phyloP scores from a whole-genome alignment of 1,139 yeast genomes.

The Lodderomyces pseudojiufengensis region DNA sequence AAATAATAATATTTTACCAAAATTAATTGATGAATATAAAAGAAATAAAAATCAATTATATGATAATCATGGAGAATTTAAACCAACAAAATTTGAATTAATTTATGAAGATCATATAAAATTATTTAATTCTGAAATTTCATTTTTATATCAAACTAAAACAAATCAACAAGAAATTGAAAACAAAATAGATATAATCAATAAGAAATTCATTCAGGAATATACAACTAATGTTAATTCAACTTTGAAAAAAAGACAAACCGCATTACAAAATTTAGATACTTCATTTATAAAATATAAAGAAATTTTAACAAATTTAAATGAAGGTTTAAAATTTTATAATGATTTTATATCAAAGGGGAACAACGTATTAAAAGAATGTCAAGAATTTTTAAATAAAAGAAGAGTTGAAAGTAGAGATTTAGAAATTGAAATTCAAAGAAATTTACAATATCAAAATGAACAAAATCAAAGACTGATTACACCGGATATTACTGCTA shows the following conservation, averaged over 20 bases:
- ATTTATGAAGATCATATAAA: slow-evolving; percentile 35
- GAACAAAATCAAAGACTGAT: not conserved
- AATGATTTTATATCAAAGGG: slow-evolving; percentile 55
- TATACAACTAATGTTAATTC: slow-evolving; percentile 19
- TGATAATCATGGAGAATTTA: slow-evolving; percentile 19
- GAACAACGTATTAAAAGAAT: slow-evolving; percentile 42
- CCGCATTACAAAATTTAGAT: slow-evolving; percentile 53
- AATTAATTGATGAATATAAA: slow-evolving; percentile 46
- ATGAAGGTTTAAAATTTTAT: slow-evolving; percentile 72
- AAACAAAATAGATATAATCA: slow-evolving; percentile 37
- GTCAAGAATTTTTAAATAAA: slow-evolving; percentile 51
- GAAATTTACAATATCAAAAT: not conserved
- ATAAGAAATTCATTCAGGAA: slow-evolving; percentile 30
- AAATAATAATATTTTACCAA: slow-evolving; percentile 49
- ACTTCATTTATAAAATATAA: slow-evolving; percentile 49
- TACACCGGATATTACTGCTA: too few relatives aligned
- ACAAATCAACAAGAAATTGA: slow-evolving; percentile 43
- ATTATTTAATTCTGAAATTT: slow-evolving; percentile 39
- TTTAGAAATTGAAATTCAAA: slow-evolving; percentile 10
- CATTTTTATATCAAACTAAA: slow-evolving; percentile 34
- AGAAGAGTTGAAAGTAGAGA: slow-evolving; percentile 50
- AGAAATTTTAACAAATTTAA: slow-evolving; percentile 57
- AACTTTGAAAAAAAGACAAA: slow-evolving; percentile 38
- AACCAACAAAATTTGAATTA: slow-evolving; percentile 29
- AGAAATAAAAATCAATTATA: slow-evolving; percentile 17